phyloP scores from a whole-genome alignment of 345 rosid species.

The thale cress (Arabidopsis thaliana) region TAIR10.1 NC_003071.7:18095001-18095500 shows the following conservation, averaged over 20 bases:
- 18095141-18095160: slow-evolving; percentile 26
- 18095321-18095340: no score
- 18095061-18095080: slow-evolving; percentile 34
- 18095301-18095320: not conserved
- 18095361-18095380: no score
- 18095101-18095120: slow-evolving; percentile 1
- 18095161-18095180: slow-evolving; percentile 31
- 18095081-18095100: slow-evolving; percentile 16
- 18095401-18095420: no score
- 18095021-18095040: slow-evolving; percentile 27
- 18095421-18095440: no score
- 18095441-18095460: no score
- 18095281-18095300: not conserved
- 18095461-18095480: no score
- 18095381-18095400: no score
- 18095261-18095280: not conserved
- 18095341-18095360: no score
- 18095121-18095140: slow-evolving; percentile 9
- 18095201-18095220: slow-evolving; percentile 9
- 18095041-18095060: slow-evolving; percentile 24
- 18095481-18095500: no score
- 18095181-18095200: slow-evolving; percentile 30
- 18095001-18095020: slow-evolving; percentile 21
- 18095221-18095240: slow-evolving; percentile 17
- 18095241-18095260: slow-evolving; percentile 25